Base-by-base conservation (phyloP, 2,329 filamentous ascomycete species). In the Sporothrix protearum region DNA sequence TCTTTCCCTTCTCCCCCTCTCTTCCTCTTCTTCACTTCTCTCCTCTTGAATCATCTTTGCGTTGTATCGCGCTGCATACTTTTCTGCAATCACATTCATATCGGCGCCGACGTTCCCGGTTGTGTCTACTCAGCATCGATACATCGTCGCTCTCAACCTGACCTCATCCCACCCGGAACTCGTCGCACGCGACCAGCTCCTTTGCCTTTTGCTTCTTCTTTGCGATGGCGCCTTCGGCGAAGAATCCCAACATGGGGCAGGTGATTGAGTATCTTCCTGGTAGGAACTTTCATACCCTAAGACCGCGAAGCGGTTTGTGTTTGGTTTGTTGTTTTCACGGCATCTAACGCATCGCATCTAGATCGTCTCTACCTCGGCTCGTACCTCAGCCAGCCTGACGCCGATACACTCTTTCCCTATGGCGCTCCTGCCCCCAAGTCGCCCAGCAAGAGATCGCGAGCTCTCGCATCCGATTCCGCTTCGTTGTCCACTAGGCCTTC, bases 221-320 rank as follows among this genome's bases (percentile, higher is more conserved):
- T 42, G 68, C 55, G 78, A 88, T 87, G 85, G 83, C 84, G 75
- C 84, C 85, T 81, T 83, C 85, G 75, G 82, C 77, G 80, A 76
- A 81, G 80, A 78, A 78, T 79, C 78, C 87, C 80, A 92, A 89
- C 81, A 88, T 92, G 83, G 94, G 93, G 74, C 93, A 97, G 84
- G 89, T 97, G 77, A 94, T 97, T 79, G 94, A 97, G 85, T 97
- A 97, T 82, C 97, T 97, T 78, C 92, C 94, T 85, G 92, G 94
- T 97, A 86, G 78, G 88, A 83, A 70, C 72, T 73, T 39, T 61
- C 69, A n/a, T 61, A 51, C 47, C 49, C 55, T 30, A 19, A 22
- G 22, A 22, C 42, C 1, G 8, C 5, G 25, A 25, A 25, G 12
- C 47, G 9, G 25, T 73, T 55, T 70, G 72, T 68, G 75, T 76